Percentiles rank a stretch among this genome's conserved stretches.
These are phyloP conservation scores for Scytalidium lignicola DNA, from an alignment of 2,329 filamentous ascomycete genomes.

Conservation along the genomic window DNA sequence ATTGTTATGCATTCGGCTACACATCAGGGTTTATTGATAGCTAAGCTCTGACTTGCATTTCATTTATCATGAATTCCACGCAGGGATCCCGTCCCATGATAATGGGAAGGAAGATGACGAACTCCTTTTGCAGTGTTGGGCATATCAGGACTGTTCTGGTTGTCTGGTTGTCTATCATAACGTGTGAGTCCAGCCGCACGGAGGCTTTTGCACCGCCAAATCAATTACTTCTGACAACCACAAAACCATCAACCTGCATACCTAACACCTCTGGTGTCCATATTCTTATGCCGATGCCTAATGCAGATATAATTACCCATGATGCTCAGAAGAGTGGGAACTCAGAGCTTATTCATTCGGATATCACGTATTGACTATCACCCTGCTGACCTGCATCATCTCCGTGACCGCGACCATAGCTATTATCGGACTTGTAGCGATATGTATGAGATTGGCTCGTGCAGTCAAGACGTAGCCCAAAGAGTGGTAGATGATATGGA, in stretches of 20 bases:
- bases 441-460: slow-evolving; percentile 3
- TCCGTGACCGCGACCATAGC: slow-evolving; percentile 26
- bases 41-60: background rate
- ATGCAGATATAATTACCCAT: slow-evolving; percentile 44
- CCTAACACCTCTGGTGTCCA: slow-evolving; percentile 43
- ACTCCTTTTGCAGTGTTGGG: slow-evolving; percentile 47
- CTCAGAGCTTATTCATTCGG: slow-evolving; percentile 34
- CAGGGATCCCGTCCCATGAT: background rate
- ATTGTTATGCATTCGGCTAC: too few species aligned
- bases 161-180: too few species aligned
- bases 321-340: slow-evolving; percentile 43
- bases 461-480: slow-evolving; percentile 7
- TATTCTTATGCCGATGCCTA: slow-evolving; percentile 44
- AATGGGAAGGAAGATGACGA: slow-evolving; percentile 14
- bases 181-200: too few species aligned
- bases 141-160: slow-evolving; percentile 39
- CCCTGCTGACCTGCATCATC: slow-evolving; percentile 31
- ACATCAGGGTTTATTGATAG: too few species aligned
- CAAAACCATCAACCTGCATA: slow-evolving; percentile 43
- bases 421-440: slow-evolving; percentile 11
- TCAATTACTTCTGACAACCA: slow-evolving; percentile 3
- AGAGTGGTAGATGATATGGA: slow-evolving; percentile 28
- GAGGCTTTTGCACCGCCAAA: slow-evolving; percentile 1
- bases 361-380: slow-evolving; percentile 38
- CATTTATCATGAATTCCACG: background rate